Evolutionary conservation across 306 rosid genomes (phyloP).

Genomic region (Cicer yamashitae): DNA sequence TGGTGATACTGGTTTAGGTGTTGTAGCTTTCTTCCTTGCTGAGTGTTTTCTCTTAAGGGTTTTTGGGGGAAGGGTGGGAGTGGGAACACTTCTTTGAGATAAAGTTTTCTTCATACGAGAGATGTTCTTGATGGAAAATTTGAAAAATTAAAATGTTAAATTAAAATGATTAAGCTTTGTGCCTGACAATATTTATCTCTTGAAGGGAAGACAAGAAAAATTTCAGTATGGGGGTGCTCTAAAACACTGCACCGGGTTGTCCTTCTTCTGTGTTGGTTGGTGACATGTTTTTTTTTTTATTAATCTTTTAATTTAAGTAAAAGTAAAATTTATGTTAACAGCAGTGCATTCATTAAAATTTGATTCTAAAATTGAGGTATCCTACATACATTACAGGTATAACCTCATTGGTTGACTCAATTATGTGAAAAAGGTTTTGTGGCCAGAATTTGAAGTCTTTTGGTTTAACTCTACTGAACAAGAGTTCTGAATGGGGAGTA

Average conservation of each 20-base stretch:
- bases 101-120: too few species aligned
- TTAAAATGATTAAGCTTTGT: conserved; percentile 30
- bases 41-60: too few species aligned
- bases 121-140: too few species aligned
- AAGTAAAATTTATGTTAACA: conserved; percentile 2
- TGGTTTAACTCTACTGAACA: conserved; percentile 97
- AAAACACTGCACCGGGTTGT: conserved; percentile 66
- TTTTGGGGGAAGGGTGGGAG: too few species aligned
- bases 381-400: conserved; percentile 60
- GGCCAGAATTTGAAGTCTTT: conserved; percentile 98
- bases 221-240: conserved; percentile 75
- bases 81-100: too few species aligned
- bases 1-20: too few species aligned
- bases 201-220: conserved; percentile 70
- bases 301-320: conserved; percentile 8
- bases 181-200: conserved; percentile 48
- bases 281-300: conserved; percentile 26
- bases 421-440: conserved; percentile 84
- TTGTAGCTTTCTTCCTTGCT: too few species aligned
- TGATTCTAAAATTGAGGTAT: conserved; percentile 45
- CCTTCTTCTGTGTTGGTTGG: conserved; percentile 76
- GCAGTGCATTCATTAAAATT: conserved; percentile 4
- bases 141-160: too few species aligned
- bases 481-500: conserved; percentile 98
- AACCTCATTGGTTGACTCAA: conserved; percentile 79